A percentile compares a stretch with the other conserved stretches of the same genome.
phyloP scores from a whole-genome alignment of 225 moss, liverwort and hornwort species.

The Pleurozium schreberi region DNA sequence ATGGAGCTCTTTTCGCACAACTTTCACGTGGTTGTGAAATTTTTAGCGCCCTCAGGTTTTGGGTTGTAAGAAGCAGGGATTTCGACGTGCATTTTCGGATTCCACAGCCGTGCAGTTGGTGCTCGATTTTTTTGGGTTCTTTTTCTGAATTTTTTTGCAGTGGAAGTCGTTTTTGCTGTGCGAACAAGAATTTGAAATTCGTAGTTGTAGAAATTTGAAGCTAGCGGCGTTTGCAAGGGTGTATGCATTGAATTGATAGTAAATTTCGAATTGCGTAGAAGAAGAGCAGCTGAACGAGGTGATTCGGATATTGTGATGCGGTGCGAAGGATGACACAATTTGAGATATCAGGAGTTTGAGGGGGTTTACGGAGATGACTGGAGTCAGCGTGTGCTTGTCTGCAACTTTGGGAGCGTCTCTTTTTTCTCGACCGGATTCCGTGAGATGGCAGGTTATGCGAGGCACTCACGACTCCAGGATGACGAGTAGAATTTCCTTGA shows the following conservation, averaged over 20 bases:
- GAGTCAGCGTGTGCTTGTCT: conserved; percentile 1
- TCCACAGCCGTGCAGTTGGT: not conserved
- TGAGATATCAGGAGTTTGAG: not conserved
- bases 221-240: not conserved
- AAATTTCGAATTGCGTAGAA: not conserved
- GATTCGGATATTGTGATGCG: not conserved
- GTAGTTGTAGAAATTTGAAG: not conserved
- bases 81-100: not conserved
- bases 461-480: not conserved
- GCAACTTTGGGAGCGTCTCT: conserved; percentile 16
- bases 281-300: not conserved
- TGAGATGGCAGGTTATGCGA: not conserved
- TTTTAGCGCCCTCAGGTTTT: not conserved
- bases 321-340: not conserved
- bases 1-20: not conserved
- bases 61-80: not conserved
- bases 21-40: not conserved
- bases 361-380: conserved; percentile 14
- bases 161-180: not conserved
- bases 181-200: not conserved
- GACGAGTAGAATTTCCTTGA: not conserved
- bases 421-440: not conserved
- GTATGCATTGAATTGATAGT: not conserved
- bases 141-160: not conserved
- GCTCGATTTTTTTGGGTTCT: too few species aligned